Base-by-base conservation (phyloP, 306 rosid species). In the Lathyrus sativus region DNA sequence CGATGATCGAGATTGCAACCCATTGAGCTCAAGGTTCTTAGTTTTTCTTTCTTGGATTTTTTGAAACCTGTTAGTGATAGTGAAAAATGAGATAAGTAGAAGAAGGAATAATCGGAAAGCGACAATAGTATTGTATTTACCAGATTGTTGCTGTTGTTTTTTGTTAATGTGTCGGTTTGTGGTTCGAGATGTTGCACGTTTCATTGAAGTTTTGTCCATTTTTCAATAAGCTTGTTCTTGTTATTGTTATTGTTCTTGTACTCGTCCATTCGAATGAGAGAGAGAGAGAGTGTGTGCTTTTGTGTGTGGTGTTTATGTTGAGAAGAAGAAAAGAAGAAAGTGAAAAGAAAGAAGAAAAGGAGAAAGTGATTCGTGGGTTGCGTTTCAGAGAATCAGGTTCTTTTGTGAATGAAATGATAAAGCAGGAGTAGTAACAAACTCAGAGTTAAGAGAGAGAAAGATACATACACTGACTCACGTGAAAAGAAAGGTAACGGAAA, bases 351-450 rank as follows among this genome's bases (percentile, higher is more conserved):
- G 7, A 11, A 39, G 5, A 19, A 45, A 3, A 11, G 33, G 68
- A 24, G 2, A 29, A 67, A 63, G 75, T 70, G 76, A 66, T 49
- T 59, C 70, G 65, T 56, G 37, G 18, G 18, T 59, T 39, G 73
- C 39, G 80, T 80, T 76, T 73, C 74, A 78, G 80, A 83, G 96
- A 80, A 87, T 85, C 89, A 74, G 90, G 82, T 89, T 85, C 96
- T 85, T 64, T 71, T 24, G 12, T 54, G 14, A 17, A 50, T 56
- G 70, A 43, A 46, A 62, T 48, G 18, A 9, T 8, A 49, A 9
- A 9, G 59, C 26, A 17, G 33, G 4, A 24, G 31, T 51, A 10
- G 31, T 54, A 76, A 68, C 70, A 19, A 55, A 65, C 28, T 63
- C 49, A 15, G 37, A 22, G 48, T 31, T 26, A 10, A 49, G 45